phyloP scores from a whole-genome alignment of 2,329 filamentous ascomycete species.

The Penicillium psychrosexuale region DNA sequence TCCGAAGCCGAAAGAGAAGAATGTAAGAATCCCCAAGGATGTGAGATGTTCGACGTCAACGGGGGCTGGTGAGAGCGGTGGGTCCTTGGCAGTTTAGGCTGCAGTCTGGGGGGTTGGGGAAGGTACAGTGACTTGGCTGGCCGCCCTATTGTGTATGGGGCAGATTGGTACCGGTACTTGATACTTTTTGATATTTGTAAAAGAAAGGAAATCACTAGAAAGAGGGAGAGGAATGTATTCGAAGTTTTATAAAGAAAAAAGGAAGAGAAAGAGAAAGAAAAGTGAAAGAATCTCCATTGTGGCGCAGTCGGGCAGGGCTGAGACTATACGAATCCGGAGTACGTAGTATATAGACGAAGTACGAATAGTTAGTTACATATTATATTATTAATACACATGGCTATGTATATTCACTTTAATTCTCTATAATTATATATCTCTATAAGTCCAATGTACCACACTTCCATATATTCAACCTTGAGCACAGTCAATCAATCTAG shows the following conservation, averaged over 20 bases:
- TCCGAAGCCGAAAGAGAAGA: not conserved
- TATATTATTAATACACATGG: not conserved
- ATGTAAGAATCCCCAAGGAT: not conserved
- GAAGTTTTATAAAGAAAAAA: not conserved
- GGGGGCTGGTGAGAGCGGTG: slow-evolving; percentile 9
- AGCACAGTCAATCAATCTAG: not conserved
- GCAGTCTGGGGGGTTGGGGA: not conserved
- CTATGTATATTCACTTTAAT: not conserved
- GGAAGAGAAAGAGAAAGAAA: not conserved
- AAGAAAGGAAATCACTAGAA: not conserved
- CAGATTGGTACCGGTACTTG: not conserved
- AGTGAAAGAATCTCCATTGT: not conserved
- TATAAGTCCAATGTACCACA: not conserved
- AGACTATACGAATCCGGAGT: not conserved
- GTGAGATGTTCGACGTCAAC: slow-evolving; percentile 5
- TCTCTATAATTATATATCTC: not conserved
- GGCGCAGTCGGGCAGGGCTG: not conserved
- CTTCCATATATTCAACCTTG: not conserved
- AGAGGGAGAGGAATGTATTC: not conserved
- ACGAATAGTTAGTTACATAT: not conserved
- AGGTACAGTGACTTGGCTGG: not conserved
- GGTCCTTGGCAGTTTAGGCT: slow-evolving; percentile 12
- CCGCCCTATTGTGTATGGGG: not conserved
- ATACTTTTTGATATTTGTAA: not conserved
- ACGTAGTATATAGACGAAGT: not conserved